Evolutionary conservation across 768 basidiomycete genomes (phyloP), one percentile per base, ranked within the genome.

Genomic region (Collybia nuda): DNA sequence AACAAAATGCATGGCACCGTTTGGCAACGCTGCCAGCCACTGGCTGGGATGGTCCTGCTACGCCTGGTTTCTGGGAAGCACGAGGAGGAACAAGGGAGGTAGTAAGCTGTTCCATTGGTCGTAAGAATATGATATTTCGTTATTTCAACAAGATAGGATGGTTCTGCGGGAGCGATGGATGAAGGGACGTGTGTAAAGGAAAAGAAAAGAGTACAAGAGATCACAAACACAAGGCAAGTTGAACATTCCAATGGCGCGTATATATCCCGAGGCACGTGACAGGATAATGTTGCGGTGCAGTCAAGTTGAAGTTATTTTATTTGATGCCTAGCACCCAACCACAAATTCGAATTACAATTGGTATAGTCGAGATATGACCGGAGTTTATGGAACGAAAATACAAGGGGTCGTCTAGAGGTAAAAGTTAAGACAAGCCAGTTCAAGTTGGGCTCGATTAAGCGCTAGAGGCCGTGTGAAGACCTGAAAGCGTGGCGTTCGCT

Each of bases 11-110:
- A 44, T 40, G 72, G 12, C 47, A 89, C 90, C 90, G 82, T 79
- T 93, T 93, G 26, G 89, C 86, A 42, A 92, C 90, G 59, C 88
- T 91, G 39, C 89, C 88, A 8, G 82, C 80, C 24, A 73, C 76
- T 58, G 85, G 86, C 36, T 74, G 71, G 26, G 79, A 64, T 3
- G 81, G 64, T 6, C 80, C 77, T 5, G 82, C 53, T 1, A 78
- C 72, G 41, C 77, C 70, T 3, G 83, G 70, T 67, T 92, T 92
- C 54, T 74, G 71, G 11, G 82, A 62, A 1, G 77, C 64, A 60
- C 85, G 77, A 39, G 82, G 68, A 37, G 86, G 80, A 2, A 75
- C 84, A 18, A 84, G 77, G 40, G 87, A 81, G 17, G 84, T 73
- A 2, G 81, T 79, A 60, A 88, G 73, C 69, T 89, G 87, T 62